A percentile compares a stretch with the other conserved stretches of the same genome.
Conservation (phyloP, 805 yeast species). For the Metschnikowia chrysomelidarum region DNA sequence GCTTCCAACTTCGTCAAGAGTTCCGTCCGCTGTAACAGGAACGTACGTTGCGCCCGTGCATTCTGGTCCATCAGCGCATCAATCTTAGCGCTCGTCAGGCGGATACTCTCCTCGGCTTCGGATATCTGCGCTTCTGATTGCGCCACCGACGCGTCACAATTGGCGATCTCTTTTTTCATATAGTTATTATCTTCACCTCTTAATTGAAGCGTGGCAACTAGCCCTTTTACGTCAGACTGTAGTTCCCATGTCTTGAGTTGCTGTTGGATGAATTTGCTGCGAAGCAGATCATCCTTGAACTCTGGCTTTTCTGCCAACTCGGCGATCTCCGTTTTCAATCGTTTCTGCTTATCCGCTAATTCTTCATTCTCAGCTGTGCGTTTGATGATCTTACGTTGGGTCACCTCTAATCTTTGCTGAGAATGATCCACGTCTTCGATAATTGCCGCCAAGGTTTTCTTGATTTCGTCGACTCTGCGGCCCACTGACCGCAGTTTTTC, state of each 20-base stretch:
- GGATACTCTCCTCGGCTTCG: conserved; percentile 21
- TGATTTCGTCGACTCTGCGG: conserved; percentile 42
- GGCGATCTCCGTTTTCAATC: conserved; percentile 28
- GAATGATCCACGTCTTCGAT: conserved; percentile 45
- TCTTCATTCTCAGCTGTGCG: conserved; percentile 31
- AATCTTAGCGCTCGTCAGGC: conserved; percentile 20
- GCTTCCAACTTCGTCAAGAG: conserved; percentile 21
- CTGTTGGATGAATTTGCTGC: conserved; percentile 29
- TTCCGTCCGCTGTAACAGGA: conserved; percentile 21
- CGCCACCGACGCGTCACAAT: conserved; percentile 48
- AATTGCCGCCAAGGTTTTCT: conserved; percentile 45
- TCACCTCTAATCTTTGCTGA: conserved; percentile 32
- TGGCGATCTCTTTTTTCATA: conserved; percentile 55
- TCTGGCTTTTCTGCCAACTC: conserved; percentile 25
- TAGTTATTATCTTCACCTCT: conserved; percentile 60
- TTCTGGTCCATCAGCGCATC: conserved; percentile 22
- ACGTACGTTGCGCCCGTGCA: conserved; percentile 20
- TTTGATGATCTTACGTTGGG: conserved; percentile 31
- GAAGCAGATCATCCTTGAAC: conserved; percentile 19
- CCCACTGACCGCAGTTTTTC: conserved; percentile 41
- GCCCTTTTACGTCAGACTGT: conserved; percentile 43
- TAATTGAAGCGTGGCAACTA: conserved; percentile 45
- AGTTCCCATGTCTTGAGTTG: conserved; percentile 46
- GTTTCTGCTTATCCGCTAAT: conserved; percentile 23
- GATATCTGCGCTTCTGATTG: conserved; percentile 40